phyloP scores from a whole-genome alignment of 2,329 filamentous ascomycete genomes.

The Cytospora piceicola region DNA sequence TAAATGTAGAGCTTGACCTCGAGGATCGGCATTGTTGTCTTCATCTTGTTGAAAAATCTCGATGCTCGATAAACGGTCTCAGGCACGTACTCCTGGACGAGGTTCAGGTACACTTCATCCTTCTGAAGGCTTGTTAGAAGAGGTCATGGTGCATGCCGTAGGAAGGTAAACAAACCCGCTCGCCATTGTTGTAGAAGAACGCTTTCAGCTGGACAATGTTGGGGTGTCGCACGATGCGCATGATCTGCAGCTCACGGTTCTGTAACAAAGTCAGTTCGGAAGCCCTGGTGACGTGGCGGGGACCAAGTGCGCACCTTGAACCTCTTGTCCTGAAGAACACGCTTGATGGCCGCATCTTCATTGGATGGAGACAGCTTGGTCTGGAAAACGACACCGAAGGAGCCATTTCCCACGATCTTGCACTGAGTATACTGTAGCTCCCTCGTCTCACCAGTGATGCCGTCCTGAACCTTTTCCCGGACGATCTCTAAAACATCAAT shows the following conservation, averaged over 20 bases:
- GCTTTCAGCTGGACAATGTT: slow-evolving; percentile 99
- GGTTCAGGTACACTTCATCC: slow-evolving; percentile 97
- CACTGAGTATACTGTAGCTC: slow-evolving; percentile 99
- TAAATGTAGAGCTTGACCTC: slow-evolving; percentile 99
- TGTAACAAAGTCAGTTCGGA: slow-evolving; percentile 44
- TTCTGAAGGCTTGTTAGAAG: slow-evolving; percentile 60
- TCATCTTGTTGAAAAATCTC: slow-evolving; percentile 99
- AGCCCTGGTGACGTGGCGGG: background rate
- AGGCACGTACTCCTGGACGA: slow-evolving; percentile 96
- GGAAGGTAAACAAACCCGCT: slow-evolving; percentile 68
- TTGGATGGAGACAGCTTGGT: slow-evolving; percentile 97
- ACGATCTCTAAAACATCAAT: slow-evolving; percentile 74
- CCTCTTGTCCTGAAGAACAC: slow-evolving; percentile 97
- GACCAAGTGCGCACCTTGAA: slow-evolving; percentile 76
- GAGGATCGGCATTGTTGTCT: slow-evolving; percentile 98
- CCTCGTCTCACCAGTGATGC: slow-evolving; percentile 91
- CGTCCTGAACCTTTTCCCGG: slow-evolving; percentile 98
- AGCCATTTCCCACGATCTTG: slow-evolving; percentile 99
- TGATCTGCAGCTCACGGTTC: slow-evolving; percentile 99
- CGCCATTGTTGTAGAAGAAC: slow-evolving; percentile 99
- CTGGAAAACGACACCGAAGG: slow-evolving; percentile 98
- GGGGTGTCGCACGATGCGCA: slow-evolving; percentile 97
- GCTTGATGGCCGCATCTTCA: slow-evolving; percentile 98
- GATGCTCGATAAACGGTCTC: slow-evolving; percentile 98
- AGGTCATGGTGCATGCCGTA: slow-evolving; percentile 26